Evolutionary conservation across 805 yeast species (phyloP).

Genomic region (Metschnikowia borealis): DNA sequence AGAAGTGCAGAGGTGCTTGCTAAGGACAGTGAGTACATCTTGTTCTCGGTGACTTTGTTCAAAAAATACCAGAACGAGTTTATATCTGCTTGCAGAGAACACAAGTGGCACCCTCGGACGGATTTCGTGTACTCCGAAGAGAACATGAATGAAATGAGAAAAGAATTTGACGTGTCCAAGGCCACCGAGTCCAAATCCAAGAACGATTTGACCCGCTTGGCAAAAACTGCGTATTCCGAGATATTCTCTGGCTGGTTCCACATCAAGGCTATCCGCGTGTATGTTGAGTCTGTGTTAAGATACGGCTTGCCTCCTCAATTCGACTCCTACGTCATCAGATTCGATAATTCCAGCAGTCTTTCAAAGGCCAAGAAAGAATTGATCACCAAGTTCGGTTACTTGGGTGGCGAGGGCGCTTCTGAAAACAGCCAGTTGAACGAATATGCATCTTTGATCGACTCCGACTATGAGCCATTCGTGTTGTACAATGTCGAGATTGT

Average conservation of each 20-base stretch:
- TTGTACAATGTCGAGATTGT: slow-evolving; percentile 52
- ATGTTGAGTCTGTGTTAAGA: slow-evolving; percentile 90
- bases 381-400: slow-evolving; percentile 73
- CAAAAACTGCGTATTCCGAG: slow-evolving; percentile 87
- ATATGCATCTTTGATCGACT: slow-evolving; percentile 87
- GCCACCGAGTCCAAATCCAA: slow-evolving; percentile 69
- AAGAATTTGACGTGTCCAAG: slow-evolving; percentile 74
- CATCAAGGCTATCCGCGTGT: slow-evolving; percentile 78
- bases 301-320: slow-evolving; percentile 96
- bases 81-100: slow-evolving; percentile 68
- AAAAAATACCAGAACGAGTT: slow-evolving; percentile 74
- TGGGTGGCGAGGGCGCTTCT: slow-evolving; percentile 85
- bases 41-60: slow-evolving; percentile 80
- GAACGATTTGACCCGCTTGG: slow-evolving; percentile 75
- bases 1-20: slow-evolving; percentile 73
- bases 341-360: slow-evolving; percentile 38
- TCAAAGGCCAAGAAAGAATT: slow-evolving; percentile 66
- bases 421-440: slow-evolving; percentile 73
- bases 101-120: slow-evolving; percentile 80
- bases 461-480: slow-evolving; percentile 96
- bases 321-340: slow-evolving; percentile 46
- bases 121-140: slow-evolving; percentile 87
- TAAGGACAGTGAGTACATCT: slow-evolving; percentile 66
- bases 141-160: slow-evolving; percentile 61
- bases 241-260: slow-evolving; percentile 85